phyloP scores from a whole-genome alignment of 306 rosid genomes.

The Arachis hypogaea region DNA sequence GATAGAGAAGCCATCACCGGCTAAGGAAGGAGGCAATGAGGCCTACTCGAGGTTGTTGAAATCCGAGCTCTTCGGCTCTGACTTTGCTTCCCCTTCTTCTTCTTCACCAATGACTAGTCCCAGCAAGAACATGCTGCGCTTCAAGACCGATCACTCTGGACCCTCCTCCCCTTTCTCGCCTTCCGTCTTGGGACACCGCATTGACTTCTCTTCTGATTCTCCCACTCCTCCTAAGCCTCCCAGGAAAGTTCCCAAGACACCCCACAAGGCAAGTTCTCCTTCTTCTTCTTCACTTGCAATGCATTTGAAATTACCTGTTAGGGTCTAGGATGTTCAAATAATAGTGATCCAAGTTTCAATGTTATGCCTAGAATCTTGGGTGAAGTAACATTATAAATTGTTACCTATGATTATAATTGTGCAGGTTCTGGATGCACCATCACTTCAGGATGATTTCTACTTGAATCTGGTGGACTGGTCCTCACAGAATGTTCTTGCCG shows the following conservation, averaged over 20 bases:
- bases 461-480: slow-evolving; percentile 99
- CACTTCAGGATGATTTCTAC: slow-evolving; percentile 99
- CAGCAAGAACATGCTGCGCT: slow-evolving; percentile 86
- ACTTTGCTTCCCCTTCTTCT: slow-evolving; percentile 73
- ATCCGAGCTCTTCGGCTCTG: slow-evolving; percentile 91
- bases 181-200: slow-evolving; percentile 62
- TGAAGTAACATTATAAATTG: not conserved
- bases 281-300: not conserved
- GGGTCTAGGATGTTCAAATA: not conserved
- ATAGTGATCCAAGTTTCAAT: not conserved
- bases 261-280: slow-evolving; percentile 66
- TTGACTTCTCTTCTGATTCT: slow-evolving; percentile 54
- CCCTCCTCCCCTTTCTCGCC: slow-evolving; percentile 90
- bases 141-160: slow-evolving; percentile 72
- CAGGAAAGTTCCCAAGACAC: slow-evolving; percentile 94
- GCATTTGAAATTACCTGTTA: not conserved
- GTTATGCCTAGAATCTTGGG: not conserved
- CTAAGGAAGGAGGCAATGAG: slow-evolving; percentile 86
- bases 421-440: slow-evolving; percentile 98
- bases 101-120: slow-evolving; percentile 72
- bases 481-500: slow-evolving; percentile 94
- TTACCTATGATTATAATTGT: not conserved
- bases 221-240: slow-evolving; percentile 96
- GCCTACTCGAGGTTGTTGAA: slow-evolving; percentile 75
- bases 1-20: slow-evolving; percentile 77